Conservation (phyloP, 768 basidiomycete genomes). For the Crassisporium funariophilum region DNA sequence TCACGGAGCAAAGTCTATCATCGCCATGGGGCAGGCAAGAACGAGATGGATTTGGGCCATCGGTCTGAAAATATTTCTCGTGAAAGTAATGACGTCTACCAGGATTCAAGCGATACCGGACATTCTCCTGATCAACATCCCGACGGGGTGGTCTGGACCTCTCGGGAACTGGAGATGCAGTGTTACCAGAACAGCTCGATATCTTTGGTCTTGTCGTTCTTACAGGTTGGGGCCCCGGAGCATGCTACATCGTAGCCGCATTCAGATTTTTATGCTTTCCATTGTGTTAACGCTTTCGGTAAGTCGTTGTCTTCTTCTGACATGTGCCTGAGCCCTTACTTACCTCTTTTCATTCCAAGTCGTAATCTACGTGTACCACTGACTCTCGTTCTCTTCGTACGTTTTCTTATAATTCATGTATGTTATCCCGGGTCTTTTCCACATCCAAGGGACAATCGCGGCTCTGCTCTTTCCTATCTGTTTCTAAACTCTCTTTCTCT, state of each 20-base stretch:
- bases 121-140: constrained; percentile 24
- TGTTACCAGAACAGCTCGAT: constrained; percentile 92
- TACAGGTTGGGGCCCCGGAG: constrained; percentile 54
- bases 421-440: constrained; percentile 13
- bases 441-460: constrained; percentile 5
- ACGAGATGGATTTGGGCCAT: constrained; percentile 57
- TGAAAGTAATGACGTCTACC: constrained; percentile 27
- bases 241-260: constrained; percentile 22
- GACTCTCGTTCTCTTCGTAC: constrained; percentile 11
- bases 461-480: not conserved
- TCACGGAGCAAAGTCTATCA: constrained; percentile 73
- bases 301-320: constrained; percentile 5
- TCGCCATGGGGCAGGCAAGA: constrained; percentile 60
- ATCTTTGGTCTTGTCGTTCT: constrained; percentile 66
- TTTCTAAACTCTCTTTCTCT: constrained; percentile 4
- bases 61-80: constrained; percentile 31
- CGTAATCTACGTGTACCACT: not conserved
- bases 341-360: constrained; percentile 3
- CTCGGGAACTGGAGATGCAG: constrained; percentile 80
- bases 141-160: constrained; percentile 64
- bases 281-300: not conserved
- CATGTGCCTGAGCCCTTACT: constrained; percentile 12
- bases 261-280: constrained; percentile 5
- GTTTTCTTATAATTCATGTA: constrained; percentile 26
- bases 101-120: constrained; percentile 22